Evolutionary conservation across 1,284 basidiomycete species (phyloP), one percentile per base, ranked within the genome.

Genomic region (Cystobasidium pallidum): DNA sequence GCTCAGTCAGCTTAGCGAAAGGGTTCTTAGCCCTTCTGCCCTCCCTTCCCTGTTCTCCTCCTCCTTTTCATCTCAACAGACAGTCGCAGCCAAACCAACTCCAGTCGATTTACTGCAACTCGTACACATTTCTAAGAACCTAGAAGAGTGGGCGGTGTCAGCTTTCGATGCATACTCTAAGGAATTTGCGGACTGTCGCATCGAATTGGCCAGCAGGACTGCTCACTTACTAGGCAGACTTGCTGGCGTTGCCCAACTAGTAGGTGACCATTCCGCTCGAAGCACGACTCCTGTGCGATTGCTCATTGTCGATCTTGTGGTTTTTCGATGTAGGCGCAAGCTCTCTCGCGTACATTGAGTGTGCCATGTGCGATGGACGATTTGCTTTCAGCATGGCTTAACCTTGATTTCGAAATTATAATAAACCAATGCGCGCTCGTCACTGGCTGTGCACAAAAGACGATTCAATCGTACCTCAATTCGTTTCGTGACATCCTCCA

Each of bases 351-450:
- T 24, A 64, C 62, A 28, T 26, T 72, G 32, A 17, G 8, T 2
- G 26, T 24, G 3, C 52, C 63, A 17, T 13, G 13, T 11, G 34
- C 36, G 17, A 39, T 51, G 2, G 30, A 61, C 8, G 41, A 41
- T 10, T 6, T 72, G 52, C 26, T 67, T 4, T 8, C 28, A 15
- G 55, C 58, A 7, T 72, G 70, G 70, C 6, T 34, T 4, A 39
- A n/a, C 3, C 47, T 72, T 7, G 70, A 72, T 32, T 66, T 66
- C 52, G 70, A 72, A 19, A 49, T 28, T 13, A 62, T 72, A n/a
- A 36, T 24, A 10, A 66, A 72, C 32, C 70, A 72, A 34, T 52
- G 65, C 65, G 36, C 70, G 7, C 47, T 72, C 4, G 70, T 72
- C 36, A 66, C 70, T 17, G 32, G 55, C 52, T 71, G 68, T 26